Evolutionary conservation across 352 stramenopile genomes (phyloP), one percentile per base, ranked within the genome.

Genomic region (Phytophthora chlamydospora): DNA sequence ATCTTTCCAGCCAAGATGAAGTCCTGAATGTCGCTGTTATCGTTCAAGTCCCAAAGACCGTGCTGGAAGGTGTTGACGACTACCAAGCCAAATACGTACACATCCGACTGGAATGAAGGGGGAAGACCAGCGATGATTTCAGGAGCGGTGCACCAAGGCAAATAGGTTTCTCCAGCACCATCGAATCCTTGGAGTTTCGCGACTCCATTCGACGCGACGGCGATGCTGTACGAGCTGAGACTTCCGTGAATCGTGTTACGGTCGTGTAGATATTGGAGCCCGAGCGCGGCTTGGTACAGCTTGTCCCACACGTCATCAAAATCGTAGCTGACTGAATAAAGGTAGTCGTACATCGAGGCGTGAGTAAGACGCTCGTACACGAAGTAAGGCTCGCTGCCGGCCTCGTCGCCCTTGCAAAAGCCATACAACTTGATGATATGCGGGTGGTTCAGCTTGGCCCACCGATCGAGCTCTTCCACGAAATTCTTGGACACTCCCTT

Each of bases 251-350:
- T 21, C 2, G 72, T 47, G 12, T 56, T 49, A 0, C 56, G 50
- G 6, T 71, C 42, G 29, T 76, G 71, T 6, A 79, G 35, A 34
- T 79, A 74, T 9, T 68, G 49, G 10, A 76, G 40, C 5, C 67
- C 67, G 11, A 71, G 21, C 14, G 71, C 67, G 14, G 40, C 63
- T 38, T 75, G 42, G 14, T 69, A 61, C 10, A 79, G 6, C 0
- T 53, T 49, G 10, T 56, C 32, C 58, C 58, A 76, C 0, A 52
- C 12, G 9, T 39, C 35, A 16, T 56, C 17, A 14, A 43, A 21
- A 10, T 24, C 21, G 1, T 3, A 24, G 21, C 21, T 3, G 21
- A 24, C 21, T 24, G 21, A 24, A 24, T 24, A 1, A 3, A 24
- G 53, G 11, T 11, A 41, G 57, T 4, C 34, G 24, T 8, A 50